Base-by-base conservation (phyloP, 371 early-diverging fungal species). In the Lichtheimia hyalospora region DNA sequence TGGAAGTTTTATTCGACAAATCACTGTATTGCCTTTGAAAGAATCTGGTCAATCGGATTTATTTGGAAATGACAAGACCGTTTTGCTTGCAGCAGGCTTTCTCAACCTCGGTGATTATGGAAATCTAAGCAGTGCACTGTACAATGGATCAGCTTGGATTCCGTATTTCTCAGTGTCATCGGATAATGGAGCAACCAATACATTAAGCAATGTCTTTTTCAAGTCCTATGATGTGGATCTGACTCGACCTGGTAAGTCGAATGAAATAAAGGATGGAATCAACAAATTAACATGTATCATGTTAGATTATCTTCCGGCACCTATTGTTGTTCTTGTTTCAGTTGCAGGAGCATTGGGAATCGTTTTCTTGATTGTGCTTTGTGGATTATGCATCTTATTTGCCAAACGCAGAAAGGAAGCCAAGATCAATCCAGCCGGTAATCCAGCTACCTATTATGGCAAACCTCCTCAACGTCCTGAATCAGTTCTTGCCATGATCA, bases 311-410 rank as follows among this genome's bases (percentile, higher is more conserved):
- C 67, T 86, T 16, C 73, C 90, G 1, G 61, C 82, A 0, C 82
- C 86, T 0, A 60, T 88, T 54, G 86, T 92, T 4, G 84, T 92
- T 40, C 64, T 91, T 5, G 83, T 89, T 42, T 82, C 92, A 8
- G 67, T 89, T 24, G 90, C 86, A 21, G 78, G 86, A 10, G 83
- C 91, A 1, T 71, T 91, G 15, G 87, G 79, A 14, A 73, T 91
- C 16, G 88, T 89, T 4, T 79, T 86, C 54, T 60, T 86, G 12
- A 84, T 91, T 52, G 88, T 91, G n/a, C 61, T 85, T 3, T 53
- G 75, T 23, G 87, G 86, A 2, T 71, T 91, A 58, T 16, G 66
- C 2, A 69, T 75, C 7, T 25, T 81, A 15, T 68, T 58, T 52
- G 25, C 74, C 46, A 81, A 72, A 39, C 60, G 73, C 57, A 63